Conservation (phyloP, 2,329 filamentous ascomycete genomes). For the Fusarium brevicatenulatum region DNA sequence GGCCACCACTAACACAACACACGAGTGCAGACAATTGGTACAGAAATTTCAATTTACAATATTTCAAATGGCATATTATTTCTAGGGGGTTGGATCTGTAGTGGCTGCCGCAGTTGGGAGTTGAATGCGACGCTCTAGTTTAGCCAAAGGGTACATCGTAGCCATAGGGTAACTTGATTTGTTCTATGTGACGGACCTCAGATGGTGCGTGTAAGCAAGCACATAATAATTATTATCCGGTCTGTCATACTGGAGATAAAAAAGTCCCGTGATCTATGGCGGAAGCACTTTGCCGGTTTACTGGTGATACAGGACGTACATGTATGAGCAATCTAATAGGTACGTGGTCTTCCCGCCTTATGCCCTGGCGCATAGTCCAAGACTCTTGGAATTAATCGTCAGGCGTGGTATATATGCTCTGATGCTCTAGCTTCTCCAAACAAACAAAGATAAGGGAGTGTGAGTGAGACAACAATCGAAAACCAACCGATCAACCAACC, state of each 20-base stretch:
- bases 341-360: neutral
- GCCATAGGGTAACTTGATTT: slow-evolving; percentile 13
- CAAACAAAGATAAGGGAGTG: slow-evolving; percentile 17
- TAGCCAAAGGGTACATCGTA: neutral
- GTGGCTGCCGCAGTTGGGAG: neutral
- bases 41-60: neutral
- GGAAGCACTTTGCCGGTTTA: slow-evolving; percentile 20
- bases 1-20: slow-evolving; percentile 10
- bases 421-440: neutral
- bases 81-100: slow-evolving; percentile 12
- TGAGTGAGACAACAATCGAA: slow-evolving; percentile 6
- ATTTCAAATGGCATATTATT: neutral
- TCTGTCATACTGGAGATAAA: neutral
- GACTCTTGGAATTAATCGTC: neutral
- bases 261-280: slow-evolving; percentile 20
- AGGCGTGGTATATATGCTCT: slow-evolving; percentile 3
- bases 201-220: neutral
- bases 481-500: slow-evolving; percentile 1
- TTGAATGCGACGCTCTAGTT: neutral
- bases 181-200: neutral
- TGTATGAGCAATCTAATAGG: neutral
- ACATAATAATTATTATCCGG: neutral
- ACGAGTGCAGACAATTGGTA: slow-evolving; percentile 1
- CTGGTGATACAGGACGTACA: slow-evolving; percentile 4
- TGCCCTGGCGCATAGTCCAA: neutral